Base-by-base conservation (phyloP, 176 grass and related monocot species). In the Hyparrhenia diplandra region DNA sequence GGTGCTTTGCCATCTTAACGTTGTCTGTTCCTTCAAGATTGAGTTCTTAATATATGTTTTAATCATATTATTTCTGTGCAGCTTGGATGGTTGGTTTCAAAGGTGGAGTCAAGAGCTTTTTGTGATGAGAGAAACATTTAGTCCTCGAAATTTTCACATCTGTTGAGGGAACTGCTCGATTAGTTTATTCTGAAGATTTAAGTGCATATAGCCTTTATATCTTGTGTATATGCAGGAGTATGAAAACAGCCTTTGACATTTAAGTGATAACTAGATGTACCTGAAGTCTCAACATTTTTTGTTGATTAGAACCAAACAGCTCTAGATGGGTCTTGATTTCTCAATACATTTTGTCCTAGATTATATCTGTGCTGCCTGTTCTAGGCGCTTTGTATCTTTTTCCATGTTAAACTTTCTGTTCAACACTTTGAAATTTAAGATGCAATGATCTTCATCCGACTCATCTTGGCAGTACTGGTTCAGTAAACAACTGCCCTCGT, bases 41-140 rank as follows among this genome's bases (percentile, higher is more conserved):
- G 10, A 3, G 0, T 49, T 80, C 32, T 57, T 63, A 16, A 78
- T 41, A 85, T 70, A 67, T 21, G n/a, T 64, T 84, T 84, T 74
- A n/a, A 43, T 76, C 30, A 81, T 3, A 54, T 67, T 64, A 42
- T 67, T 79, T 64, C 41, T 71, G 8, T 16, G 47, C 88, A 98
- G 92, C 79, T 94, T 67, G 92, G 86, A 39, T 93, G 82, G 81
- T 20, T 47, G 42, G 42, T 85, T 91, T n/a, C 78, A 75, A 92
- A 57, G 67, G 81, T 71, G 10, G 86, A 94, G 11, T 87, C 71
- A 79, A 45, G 10, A 45, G 31, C 10, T 66, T 67, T 35, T 31
- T 79, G 3, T 79, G 61, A 20, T 9, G 29, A 8, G 28, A 28
- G 8, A 63, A 20, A 42, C 36, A 79, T 61, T 79, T 62, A 16